Evolutionary conservation across 805 yeast genomes (phyloP), one percentile per base, ranked within the genome.

Genomic region (Starmerella bombi): DNA sequence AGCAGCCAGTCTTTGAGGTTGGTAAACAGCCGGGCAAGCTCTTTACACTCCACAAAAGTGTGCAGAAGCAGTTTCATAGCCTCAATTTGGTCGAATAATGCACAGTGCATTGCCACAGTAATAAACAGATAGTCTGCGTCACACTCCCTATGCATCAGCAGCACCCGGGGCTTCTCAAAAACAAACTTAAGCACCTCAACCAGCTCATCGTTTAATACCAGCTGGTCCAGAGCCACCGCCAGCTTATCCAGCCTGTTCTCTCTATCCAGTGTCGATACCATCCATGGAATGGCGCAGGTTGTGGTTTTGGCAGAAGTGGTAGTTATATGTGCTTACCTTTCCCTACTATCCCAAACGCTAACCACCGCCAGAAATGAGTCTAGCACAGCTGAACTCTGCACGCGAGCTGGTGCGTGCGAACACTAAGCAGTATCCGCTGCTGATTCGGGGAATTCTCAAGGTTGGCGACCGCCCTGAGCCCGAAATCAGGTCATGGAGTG

Each of bases 331-430:
- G n/a, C n/a, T n/a, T n/a, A n/a, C n/a, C n/a, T n/a, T n/a, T n/a
- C n/a, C n/a, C n/a, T n/a, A n/a, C n/a, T n/a, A n/a, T n/a, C n/a
- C n/a, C n/a, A n/a, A n/a, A n/a, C n/a, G n/a, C n/a, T n/a, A n/a
- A n/a, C n/a, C n/a, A n/a, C n/a, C n/a, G n/a, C n/a, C n/a, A n/a
- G n/a, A 28, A 7, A 44, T 38, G 43, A 44, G 43, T 32, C n/a
- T 62, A 17, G 55, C 52, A 30, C 62, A 61, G 50, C 54, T 62
- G 32, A 55, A 60, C 34, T 55, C 57, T 21, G 67, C 65, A n/a
- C 51, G 55, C 25, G 46, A 46, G 41, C 54, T 63, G 38, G 63
- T 59, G 3, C 49, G 45, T 18, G 45, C 48, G 18, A 61, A 63
- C 39, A 62, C 64, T 9, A 43, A 53, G 33, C 60, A 54, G 43